phyloP scores from a whole-genome alignment of 2,329 filamentous ascomycete genomes.

The Dendryphion nanum region DNA sequence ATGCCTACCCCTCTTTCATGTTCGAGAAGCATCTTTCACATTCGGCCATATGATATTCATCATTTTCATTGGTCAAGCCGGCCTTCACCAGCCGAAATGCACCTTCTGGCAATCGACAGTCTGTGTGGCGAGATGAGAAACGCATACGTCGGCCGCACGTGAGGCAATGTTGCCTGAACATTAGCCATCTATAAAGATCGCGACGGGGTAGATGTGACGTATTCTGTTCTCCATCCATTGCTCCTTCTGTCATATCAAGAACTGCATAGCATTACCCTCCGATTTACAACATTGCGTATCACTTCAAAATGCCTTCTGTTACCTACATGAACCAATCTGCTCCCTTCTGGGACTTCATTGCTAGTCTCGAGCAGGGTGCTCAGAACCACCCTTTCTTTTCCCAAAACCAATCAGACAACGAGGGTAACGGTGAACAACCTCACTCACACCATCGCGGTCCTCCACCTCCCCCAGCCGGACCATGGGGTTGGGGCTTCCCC shows the following conservation, averaged over 20 bases:
- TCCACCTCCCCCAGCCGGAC: slow-evolving; percentile 18
- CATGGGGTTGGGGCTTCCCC: slow-evolving; percentile 36
- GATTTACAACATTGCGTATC: background rate
- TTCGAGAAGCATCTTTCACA: background rate
- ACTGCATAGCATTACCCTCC: too few relatives aligned
- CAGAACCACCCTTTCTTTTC: slow-evolving; percentile 46
- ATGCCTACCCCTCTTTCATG: background rate
- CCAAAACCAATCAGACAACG: slow-evolving; percentile 19
- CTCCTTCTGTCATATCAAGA: too few relatives aligned
- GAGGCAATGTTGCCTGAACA: background rate
- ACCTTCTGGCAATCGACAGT: too few relatives aligned
- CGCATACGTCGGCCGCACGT: background rate
- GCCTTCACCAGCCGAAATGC: background rate
- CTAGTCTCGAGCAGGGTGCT: slow-evolving; percentile 49
- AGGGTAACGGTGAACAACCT: slow-evolving; percentile 11
- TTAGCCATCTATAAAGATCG: background rate
- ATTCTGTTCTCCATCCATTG: background rate
- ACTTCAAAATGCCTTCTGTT: slow-evolving; percentile 51
- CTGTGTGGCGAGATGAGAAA: background rate
- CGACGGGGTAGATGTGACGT: background rate
- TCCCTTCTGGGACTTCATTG: slow-evolving; percentile 58
- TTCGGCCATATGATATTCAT: background rate
- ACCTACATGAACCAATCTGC: slow-evolving; percentile 53
- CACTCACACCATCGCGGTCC: slow-evolving; percentile 17
- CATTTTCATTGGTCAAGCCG: background rate